Conservation (phyloP, 257 asterid species). For the Solanum virginianum region DNA sequence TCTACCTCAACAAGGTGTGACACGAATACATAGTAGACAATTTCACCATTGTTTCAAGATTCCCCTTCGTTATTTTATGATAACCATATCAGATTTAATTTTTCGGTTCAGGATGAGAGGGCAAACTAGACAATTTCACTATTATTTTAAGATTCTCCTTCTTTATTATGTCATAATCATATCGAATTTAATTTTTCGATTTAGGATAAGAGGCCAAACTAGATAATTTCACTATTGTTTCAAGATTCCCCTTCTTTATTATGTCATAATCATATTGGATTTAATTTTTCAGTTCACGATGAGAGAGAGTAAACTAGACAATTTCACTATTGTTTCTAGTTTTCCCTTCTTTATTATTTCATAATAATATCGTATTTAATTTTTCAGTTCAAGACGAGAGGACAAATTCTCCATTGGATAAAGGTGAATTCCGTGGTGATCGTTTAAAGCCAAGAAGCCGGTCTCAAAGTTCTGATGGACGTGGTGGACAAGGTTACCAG, state of each 20-base stretch:
- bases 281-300: not conserved
- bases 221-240: not conserved
- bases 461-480: not conserved
- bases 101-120: not conserved
- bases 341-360: not conserved
- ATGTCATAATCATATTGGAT: not conserved
- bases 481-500: not conserved
- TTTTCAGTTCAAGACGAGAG: slow-evolving; percentile 16
- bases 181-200: not conserved
- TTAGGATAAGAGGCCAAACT: too few species aligned
- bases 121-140: not conserved
- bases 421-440: slow-evolving; percentile 8
- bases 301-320: not conserved
- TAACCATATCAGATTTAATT: not conserved
- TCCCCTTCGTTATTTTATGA: not conserved
- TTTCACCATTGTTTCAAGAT: not conserved
- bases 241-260: not conserved
- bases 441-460: not conserved
- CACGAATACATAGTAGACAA: not conserved
- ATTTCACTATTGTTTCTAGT: not conserved
- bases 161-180: not conserved
- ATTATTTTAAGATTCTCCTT: not conserved
- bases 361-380: not conserved
- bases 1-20: not conserved
- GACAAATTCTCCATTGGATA: slow-evolving; percentile 12